Conservation (phyloP, 345 rosid genomes). For the Rhodamnia argentea region DNA sequence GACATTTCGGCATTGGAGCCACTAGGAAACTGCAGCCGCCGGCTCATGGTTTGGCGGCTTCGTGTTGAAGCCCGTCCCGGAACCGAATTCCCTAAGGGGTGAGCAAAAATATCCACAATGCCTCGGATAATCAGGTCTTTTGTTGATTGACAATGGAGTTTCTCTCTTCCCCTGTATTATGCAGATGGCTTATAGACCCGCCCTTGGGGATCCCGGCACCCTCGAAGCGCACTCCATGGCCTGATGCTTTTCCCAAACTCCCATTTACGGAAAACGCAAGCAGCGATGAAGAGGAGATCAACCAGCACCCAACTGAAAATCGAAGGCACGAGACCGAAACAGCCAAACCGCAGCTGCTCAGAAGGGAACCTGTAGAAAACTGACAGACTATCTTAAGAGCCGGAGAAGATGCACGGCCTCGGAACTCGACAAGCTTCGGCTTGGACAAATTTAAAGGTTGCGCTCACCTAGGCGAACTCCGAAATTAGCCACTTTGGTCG, state of each 20-base stretch:
- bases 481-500: not conserved
- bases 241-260: constrained; percentile 79
- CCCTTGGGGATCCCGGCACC: constrained; percentile 77
- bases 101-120: not conserved
- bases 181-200: constrained; percentile 85
- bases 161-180: not conserved
- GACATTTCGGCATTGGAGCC: constrained; percentile 73
- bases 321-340: not conserved
- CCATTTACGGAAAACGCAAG: constrained; percentile 26
- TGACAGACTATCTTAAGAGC: not conserved
- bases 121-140: not conserved
- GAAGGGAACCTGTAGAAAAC: not conserved
- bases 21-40: constrained; percentile 84
- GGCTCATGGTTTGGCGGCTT: constrained; percentile 88
- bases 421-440: not conserved
- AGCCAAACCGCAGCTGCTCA: not conserved
- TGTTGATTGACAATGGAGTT: not conserved
- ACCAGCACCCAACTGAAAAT: not conserved
- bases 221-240: constrained; percentile 83
- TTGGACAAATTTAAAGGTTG: not conserved
- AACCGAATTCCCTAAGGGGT: constrained; percentile 94
- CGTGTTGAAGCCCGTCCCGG: constrained; percentile 95
- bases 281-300: constrained; percentile 24
- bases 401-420: not conserved
- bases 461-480: not conserved